Percentiles rank a stretch among this genome's conserved stretches.
phyloP scores from a whole-genome alignment of 2,329 filamentous ascomycete species.

The Beauveria asiatica region DNA sequence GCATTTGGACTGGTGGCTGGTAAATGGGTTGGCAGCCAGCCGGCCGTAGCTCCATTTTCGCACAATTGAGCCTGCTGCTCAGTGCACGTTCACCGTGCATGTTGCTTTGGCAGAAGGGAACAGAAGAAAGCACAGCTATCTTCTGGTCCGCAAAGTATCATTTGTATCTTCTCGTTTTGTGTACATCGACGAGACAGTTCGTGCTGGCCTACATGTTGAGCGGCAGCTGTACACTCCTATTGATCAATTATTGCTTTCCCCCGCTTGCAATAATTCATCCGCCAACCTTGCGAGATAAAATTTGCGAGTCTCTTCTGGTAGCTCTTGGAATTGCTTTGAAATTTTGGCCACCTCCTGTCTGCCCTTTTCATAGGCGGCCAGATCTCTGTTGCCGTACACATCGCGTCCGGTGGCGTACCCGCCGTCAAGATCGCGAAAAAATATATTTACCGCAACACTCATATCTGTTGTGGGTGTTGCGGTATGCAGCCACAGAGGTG shows the following conservation, averaged over 20 bases:
- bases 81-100: not conserved
- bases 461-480: constrained; percentile 48
- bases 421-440: constrained; percentile 63
- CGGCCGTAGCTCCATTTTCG: not conserved
- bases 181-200: not conserved
- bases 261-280: constrained; percentile 46
- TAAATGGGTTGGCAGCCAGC: not conserved
- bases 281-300: constrained; percentile 71
- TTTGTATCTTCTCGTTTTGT: not conserved
- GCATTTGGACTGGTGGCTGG: not conserved
- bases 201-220: too few species aligned
- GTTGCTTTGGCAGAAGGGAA: not conserved
- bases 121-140: not conserved
- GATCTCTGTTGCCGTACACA: constrained; percentile 80
- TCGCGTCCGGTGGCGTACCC: constrained; percentile 69
- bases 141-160: not conserved
- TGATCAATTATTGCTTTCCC: constrained; percentile 13
- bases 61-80: not conserved
- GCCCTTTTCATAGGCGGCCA: constrained; percentile 77
- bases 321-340: constrained; percentile 49
- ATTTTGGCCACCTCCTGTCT: constrained; percentile 64
- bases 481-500: constrained; percentile 77
- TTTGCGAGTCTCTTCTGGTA: constrained; percentile 57
- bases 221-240: not conserved
- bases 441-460: constrained; percentile 81